Evolutionary conservation across 352 stramenopile species (phyloP).

Genomic region (Phytopythium mirpurense): DNA sequence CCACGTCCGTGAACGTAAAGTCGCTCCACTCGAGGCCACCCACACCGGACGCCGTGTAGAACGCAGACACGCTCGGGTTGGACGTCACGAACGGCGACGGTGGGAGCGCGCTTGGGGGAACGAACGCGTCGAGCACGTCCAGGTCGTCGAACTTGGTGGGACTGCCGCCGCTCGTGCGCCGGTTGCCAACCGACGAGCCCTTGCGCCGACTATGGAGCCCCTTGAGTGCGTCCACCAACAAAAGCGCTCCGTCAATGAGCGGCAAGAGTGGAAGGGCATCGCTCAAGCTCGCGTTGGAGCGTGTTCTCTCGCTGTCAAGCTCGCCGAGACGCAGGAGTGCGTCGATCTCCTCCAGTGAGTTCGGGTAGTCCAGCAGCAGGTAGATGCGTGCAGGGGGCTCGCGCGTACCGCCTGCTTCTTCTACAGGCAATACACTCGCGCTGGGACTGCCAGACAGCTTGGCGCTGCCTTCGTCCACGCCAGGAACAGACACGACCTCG

Average conservation of each 20-base stretch:
- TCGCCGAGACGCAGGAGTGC: slow-evolving; percentile 39
- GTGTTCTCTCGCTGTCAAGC: slow-evolving; percentile 5
- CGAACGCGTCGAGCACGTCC: slow-evolving; percentile 8
- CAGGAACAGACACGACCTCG: neutral
- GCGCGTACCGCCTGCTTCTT: neutral
- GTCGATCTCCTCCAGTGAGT: slow-evolving; percentile 37
- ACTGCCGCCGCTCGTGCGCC: slow-evolving; percentile 20
- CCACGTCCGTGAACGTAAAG: slow-evolving; percentile 57
- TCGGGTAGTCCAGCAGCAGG: slow-evolving; percentile 55
- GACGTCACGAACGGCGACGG: slow-evolving; percentile 32
- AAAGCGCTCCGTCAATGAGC: slow-evolving; percentile 52
- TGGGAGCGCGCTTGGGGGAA: slow-evolving; percentile 1
- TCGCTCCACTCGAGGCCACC: slow-evolving; percentile 72
- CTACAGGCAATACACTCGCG: too few species aligned
- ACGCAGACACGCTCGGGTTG: slow-evolving; percentile 30
- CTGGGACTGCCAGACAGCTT: too few species aligned
- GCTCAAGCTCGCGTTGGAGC: slow-evolving; percentile 3
- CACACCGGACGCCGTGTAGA: slow-evolving; percentile 32
- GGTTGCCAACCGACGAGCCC: slow-evolving; percentile 8
- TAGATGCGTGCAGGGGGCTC: slow-evolving; percentile 32
- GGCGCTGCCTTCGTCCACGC: neutral
- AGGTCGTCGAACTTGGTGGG: slow-evolving; percentile 7
- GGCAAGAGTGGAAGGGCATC: slow-evolving; percentile 31
- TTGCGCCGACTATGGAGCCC: slow-evolving; percentile 26
- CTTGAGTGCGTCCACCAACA: slow-evolving; percentile 29